phyloP scores from a whole-genome alignment of 352 stramenopile species.

The Globisporangium lucens region DNA sequence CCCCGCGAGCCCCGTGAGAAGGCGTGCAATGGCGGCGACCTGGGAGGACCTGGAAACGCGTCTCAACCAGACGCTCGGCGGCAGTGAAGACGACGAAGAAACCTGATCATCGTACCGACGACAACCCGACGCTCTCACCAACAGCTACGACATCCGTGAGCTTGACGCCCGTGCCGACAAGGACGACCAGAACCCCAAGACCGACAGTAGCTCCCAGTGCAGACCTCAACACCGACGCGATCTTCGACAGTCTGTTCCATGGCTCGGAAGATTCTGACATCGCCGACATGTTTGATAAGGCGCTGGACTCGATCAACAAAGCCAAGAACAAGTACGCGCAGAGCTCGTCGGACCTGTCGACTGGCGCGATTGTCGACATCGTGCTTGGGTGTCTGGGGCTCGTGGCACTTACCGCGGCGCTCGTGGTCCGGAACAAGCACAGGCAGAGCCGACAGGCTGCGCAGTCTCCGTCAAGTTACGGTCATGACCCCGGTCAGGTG shows the following conservation, averaged over 20 bases:
- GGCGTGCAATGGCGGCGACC: too few species aligned
- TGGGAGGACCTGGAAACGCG: too few species aligned
- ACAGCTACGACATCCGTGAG: background rate
- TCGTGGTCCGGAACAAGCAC: background rate
- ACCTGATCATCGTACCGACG: too few species aligned
- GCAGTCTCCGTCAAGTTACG: background rate
- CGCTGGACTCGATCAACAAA: background rate
- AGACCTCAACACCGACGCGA: background rate
- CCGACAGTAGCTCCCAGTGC: background rate
- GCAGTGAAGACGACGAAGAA: too few species aligned
- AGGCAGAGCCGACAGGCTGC: background rate
- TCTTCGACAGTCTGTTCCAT: background rate
- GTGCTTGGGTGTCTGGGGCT: background rate
- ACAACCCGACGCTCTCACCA: background rate
- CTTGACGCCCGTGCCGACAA: background rate
- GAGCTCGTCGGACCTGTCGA: background rate
- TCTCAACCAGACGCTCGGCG: too few species aligned
- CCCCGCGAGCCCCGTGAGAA: too few species aligned
- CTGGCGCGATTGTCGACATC: background rate
- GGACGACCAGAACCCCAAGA: background rate
- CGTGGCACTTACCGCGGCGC: background rate
- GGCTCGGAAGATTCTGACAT: background rate
- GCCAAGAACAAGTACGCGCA: background rate
- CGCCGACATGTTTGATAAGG: background rate
- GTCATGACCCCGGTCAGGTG: background rate